Base-by-base conservation (phyloP, 352 stramenopile genomes). In the Phytophthora idaei region DNA sequence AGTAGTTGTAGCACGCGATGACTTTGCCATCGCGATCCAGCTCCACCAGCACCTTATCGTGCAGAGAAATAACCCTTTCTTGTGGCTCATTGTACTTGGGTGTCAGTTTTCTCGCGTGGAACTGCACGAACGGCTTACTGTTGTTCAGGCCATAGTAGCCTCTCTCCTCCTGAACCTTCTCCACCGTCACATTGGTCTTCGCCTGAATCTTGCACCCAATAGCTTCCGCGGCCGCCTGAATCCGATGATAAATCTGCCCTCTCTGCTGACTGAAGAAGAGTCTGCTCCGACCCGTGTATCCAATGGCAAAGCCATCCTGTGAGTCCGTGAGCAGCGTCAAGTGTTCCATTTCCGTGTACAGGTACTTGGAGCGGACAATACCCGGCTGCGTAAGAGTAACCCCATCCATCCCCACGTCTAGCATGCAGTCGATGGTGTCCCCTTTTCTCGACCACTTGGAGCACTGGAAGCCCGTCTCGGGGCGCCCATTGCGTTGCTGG, bases 321-420 rank as follows among this genome's bases (percentile, higher is more conserved):
- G 83, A 81, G 39, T 92, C 82, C 1, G 67, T 67, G 6, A 92
- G 56, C 17, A 76, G 28, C 34, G 86, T 81, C 25, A 94, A 41
- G 58, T 95, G 81, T 57, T 89, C 77, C 78, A 95, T 93, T 51
- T 93, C 85, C 4, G 90, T 83, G 60, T 88, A 95, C 29, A 90
- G 51, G 51, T 93, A 94, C 61, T 81, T 89, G 41, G 84, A 92
- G n/a, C 86, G 80, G n/a, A 77, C 56, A 0, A 70, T 69, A 3
- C 82, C 78, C 0, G 61, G 31, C 5, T 79, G 67, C 21, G 63
- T 63, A 47, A 87, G 79, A 1, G 73, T 74, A 7, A 95, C 47
- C 15, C 80, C 76, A 51, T 94, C 86, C 56, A 80, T 78, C 2
- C 74, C 80, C 6, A 95, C 65, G 17, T 90, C 73, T n/a, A 95